phyloP scores from a whole-genome alignment of 257 asterid genomes.

The Primulina tabacum region DNA sequence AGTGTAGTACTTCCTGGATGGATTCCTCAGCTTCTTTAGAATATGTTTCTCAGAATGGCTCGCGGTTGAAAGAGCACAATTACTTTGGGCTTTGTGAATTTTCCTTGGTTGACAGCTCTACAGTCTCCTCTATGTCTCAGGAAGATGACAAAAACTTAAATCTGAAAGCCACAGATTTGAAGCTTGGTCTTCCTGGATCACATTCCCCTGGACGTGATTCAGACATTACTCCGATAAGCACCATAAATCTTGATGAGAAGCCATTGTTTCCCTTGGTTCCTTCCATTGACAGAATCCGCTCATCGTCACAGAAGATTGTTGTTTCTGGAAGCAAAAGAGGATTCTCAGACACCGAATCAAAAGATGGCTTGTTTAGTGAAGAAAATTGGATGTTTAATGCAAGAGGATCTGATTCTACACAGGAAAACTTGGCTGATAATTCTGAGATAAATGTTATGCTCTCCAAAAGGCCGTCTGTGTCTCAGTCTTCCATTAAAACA shows the following conservation, averaged over 20 bases:
- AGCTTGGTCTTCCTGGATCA: conserved; percentile 93
- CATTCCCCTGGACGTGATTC: conserved; percentile 66
- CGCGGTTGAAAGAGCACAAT: conserved; percentile 59
- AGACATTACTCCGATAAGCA: conserved; percentile 33
- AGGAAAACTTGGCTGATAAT: conserved; percentile 39
- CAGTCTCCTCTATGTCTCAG: conserved; percentile 29
- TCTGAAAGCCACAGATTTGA: conserved; percentile 74
- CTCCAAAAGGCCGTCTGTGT: conserved; percentile 33
- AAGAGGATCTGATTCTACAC: conserved; percentile 43
- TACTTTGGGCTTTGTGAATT: conserved; percentile 70
- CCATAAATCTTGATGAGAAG: conserved; percentile 58
- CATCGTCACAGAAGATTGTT: conserved; percentile 42
- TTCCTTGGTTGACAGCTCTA: conserved; percentile 70
- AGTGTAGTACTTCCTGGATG: conserved; percentile 41
- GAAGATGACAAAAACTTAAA: conserved; percentile 51
- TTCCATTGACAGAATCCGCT: conserved; percentile 52
- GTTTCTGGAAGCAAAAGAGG: conserved; percentile 79
- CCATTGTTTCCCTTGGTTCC: conserved; percentile 70
- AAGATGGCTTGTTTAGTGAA: conserved; percentile 38
- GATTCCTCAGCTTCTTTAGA: conserved; percentile 52
- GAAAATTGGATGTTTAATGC: conserved; percentile 66
- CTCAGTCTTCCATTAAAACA: conserved; percentile 31
- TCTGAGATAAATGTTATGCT: conserved; percentile 29
- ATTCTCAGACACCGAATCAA: conserved; percentile 57
- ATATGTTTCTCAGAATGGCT: conserved; percentile 34